Base-by-base conservation (phyloP, 345 rosid genomes). In the Camelina sativa region DNA sequence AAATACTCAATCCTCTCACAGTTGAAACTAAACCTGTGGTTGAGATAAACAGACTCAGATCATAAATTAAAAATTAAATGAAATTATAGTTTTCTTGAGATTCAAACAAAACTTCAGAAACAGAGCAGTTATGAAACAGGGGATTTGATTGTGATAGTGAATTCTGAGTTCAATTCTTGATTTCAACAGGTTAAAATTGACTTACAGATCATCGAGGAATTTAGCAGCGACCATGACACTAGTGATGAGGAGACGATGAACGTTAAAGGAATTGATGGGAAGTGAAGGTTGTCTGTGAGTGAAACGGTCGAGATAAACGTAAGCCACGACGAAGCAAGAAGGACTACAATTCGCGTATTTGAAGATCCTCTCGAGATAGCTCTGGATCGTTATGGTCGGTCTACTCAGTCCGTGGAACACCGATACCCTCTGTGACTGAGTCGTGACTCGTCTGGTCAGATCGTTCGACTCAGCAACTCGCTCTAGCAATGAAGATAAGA, bases 171-270 rank as follows among this genome's bases (percentile, higher is more conserved):
- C 22, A 20, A 20, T 28, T 28, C 30, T 28, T n/a, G n/a, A n/a
- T n/a, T n/a, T n/a, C n/a, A n/a, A n/a, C n/a, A n/a, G n/a, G n/a
- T n/a, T 28, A 28, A 28, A 28, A 28, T 28, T 28, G 30, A 28
- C 96, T 86, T 74, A 91, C 97, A 81, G 82, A 79, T 93, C 98
- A 79, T 93, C 98, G 89, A 93, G 84, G 86, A 93, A 93, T 82
- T 93, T 91, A 28, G 91, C 96, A 43, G 96, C 80, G 28, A 89
- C 86, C 91, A 93, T 79, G 79, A 93, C 91, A 71, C 97, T 93
- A 4, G 98, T 87, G 40, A 93, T 84, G 62, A 93, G 90, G 65
- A 93, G 80, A 46, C 98, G 97, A 74, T 91, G 97, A 41, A 93
- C 94, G 56, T 88, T 93, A 84, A 89, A 82, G 53, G 97, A 89